Base-by-base conservation (phyloP, 2,329 filamentous ascomycete genomes). In the Aspergillus transmontanensis region DNA sequence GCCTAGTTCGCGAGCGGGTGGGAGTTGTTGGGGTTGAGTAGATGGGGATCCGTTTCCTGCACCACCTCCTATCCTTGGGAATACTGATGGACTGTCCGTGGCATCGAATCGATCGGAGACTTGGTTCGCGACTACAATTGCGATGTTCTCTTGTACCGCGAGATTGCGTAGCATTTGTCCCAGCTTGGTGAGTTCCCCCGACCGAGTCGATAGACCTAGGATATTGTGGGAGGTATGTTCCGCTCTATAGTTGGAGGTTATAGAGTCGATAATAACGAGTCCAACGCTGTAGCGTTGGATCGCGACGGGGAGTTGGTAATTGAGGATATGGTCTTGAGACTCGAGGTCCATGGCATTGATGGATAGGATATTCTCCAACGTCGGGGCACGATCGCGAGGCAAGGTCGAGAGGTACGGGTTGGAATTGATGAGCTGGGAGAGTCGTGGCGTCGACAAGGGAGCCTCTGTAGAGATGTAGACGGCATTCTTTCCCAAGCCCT, bases 381-480 rank as follows among this genome's bases (percentile, higher is more conserved):
- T 91, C 0, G 93, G 89, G 26, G 80, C 69, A 19, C 78, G 67
- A 23, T 72, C 68, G 7, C 73, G 61, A 1, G 80, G 68, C 19
- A 86, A 73, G 26, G 70, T 71, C 30, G 76, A 76, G 62, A 96
- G 83, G 57, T 83, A 73, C 0, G 90, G 88, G 75, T 96, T 88
- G 53, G 82, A 82, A 28, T 82, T 76, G 1, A 97, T 85, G 66
- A 99, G 88, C 77, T 98, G 93, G 0, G 87, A 81, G 0, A 99
- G 87, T 23, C 95, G 91, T 3, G 82, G 86, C 6, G 94, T 98
- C 23, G 93, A 89, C 2, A 99, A 86, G 0, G 91, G 84, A 0
- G 93, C 89, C 80, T 99, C 95, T 50, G 95, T 98, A 1, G 94
- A 96, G 72, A 99, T 91, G 82, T 99, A 99, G 41, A 99, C 84